Evolutionary conservation across 352 stramenopile species (phyloP), one percentile per base, ranked within the genome.

Genomic region (Peronospora destructor): DNA sequence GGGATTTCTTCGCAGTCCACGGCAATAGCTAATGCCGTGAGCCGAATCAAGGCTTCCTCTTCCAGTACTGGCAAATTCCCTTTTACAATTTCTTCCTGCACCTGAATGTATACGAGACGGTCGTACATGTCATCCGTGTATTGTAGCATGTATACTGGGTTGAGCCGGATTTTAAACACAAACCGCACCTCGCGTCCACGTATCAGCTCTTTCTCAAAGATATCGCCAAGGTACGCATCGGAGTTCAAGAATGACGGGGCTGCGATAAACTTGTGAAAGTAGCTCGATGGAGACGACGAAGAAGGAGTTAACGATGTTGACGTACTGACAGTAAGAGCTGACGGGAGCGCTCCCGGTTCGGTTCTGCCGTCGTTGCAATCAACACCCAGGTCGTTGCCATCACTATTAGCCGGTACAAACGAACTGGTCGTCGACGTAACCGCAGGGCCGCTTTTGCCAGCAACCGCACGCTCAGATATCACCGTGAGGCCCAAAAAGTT

Each of bases 101-200:
- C 85, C 61, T 98, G 90, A 23, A 95, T 82, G 53, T 95, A 96
- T 39, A 90, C 66, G 16, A 93, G 60, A 11, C 82, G 73, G 30
- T 90, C 71, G 57, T 85, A 91, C 65, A 93, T 81, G 48, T 85
- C 80, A 45, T 94, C 84, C 30, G 76, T 71, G 54, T 92, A 87
- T 49, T 92, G 79, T 37, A 90, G 54, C 42, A 82, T 80, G 49
- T 90, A 88, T 30, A 85, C 66, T 19, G 77, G 79, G 30, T 75
- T 78, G 14, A 98, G 66, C 10, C 93, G 90, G 45, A 98, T 94
- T 65, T 97, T 97, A 26, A 95, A 69, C 54, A 97, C 84, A 49
- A 97, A 97, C 8, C 68, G 85, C 32, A 97, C 84, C n/a, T 93
- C 75, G 10, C 84, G 73, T 21, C 84, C 80, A 55, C 92, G 85